Evolutionary conservation across 2,329 filamentous ascomycete genomes (phyloP), one percentile per base, ranked within the genome.

Genomic region (Ophiostoma populinum): DNA sequence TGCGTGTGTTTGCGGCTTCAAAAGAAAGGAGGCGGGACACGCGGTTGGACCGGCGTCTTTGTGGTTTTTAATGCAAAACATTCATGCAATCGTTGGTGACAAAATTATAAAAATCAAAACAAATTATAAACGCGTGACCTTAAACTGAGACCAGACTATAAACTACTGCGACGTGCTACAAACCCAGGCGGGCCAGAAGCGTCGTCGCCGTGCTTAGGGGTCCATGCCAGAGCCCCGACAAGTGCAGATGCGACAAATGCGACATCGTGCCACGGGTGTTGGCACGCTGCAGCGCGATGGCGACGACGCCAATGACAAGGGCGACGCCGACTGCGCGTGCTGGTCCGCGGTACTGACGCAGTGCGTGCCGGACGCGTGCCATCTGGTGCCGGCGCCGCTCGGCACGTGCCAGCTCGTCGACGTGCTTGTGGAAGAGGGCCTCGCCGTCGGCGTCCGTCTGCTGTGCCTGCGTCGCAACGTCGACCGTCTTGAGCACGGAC

Each of bases 401-500:
- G 34, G 69, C 62, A 53, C 75, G 69, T 37, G 62, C 58, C n/a
- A 95, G 58, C 47, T 92, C 76, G 37, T 59, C 62, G 4, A 73
- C 71, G 51, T 95, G 87, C 43, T 63, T 63, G 25, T 70, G 57
- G 46, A 94, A 87, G 40, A 75, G 67, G 5, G 49, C 52, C 41
- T 74, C 61, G 2, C 82, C 87, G 26, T 87, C 69, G 20, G 65
- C 55, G 22, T 81, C 54, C 0, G 65, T 69, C 50, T 83, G 13
- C 5, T 18, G 26, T 13, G 9, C 22, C 11, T 35, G 15, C 4
- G 8, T 51, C 32, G 62, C 50, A 48, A 68, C 59, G 10, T 70
- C 65, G 0, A 80, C 80, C 2, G 86, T 93, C 55, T 92, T 94
- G 35, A 98, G 65, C 7, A 83, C 83, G 51, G 86, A 94, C 40